Evolutionary conservation across 78 protist species (phyloP).

Genomic region (Dictyostelium capitatum): DNA sequence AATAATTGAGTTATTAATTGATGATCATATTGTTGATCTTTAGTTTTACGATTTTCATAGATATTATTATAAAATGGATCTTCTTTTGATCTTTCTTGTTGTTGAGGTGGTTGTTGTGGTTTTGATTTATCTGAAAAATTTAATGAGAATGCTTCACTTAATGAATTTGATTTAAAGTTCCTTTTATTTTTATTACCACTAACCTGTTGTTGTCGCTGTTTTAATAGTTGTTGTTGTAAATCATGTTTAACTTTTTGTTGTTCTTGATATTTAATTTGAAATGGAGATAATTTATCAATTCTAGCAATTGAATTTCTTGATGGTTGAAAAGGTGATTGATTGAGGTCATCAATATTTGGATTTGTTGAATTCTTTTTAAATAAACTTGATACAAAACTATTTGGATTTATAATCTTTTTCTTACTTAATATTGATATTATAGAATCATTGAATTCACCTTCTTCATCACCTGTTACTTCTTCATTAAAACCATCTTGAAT

Average conservation of each 20-base stretch:
- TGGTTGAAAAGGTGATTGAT: not conserved
- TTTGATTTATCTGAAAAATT: conserved; percentile 3
- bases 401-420: not conserved
- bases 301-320: not conserved
- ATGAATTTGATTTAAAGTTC: not conserved
- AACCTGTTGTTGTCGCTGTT: not conserved
- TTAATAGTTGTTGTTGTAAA: not conserved
- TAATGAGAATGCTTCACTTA: conserved; percentile 10
- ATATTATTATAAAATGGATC: conserved; percentile 70
- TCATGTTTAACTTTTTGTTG: conserved; percentile 1
- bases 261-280: not conserved
- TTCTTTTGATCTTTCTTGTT: not conserved
- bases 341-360: not conserved
- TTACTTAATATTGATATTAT: not conserved
- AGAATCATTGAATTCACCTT: not conserved
- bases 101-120: conserved; percentile 8
- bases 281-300: not conserved
- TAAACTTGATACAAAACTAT: conserved; percentile 8
- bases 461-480: not conserved
- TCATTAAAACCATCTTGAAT: not conserved
- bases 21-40: conserved; percentile 29
- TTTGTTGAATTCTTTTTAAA: not conserved
- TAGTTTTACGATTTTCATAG: conserved; percentile 8
- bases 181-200: not conserved
- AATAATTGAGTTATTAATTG: conserved; percentile 50